Conservation (phyloP, 2,329 filamentous ascomycete species). For the Exserohilum turcica region DNA sequence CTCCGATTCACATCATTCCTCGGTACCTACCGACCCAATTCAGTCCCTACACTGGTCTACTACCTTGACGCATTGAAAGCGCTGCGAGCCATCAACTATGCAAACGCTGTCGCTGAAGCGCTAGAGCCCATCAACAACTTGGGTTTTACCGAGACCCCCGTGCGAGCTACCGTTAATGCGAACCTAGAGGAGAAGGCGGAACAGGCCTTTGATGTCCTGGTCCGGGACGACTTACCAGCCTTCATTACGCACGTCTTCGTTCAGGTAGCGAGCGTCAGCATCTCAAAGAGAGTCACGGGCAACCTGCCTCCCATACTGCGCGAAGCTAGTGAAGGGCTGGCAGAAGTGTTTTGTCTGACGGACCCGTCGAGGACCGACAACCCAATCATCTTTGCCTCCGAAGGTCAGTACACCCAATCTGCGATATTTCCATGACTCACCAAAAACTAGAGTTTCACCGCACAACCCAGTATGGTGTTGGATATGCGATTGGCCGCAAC, state of each 20-base stretch:
- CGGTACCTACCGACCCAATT: conserved; percentile 62
- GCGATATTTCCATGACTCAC: conserved; percentile 10
- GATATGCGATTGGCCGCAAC: conserved; percentile 75
- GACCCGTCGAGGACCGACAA: conserved; percentile 76
- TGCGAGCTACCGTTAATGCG: conserved; percentile 61
- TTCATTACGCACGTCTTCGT: conserved; percentile 73
- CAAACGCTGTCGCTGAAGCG: conserved; percentile 69
- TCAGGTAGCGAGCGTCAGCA: conserved; percentile 70
- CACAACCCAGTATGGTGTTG: conserved; percentile 75
- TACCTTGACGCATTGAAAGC: conserved; percentile 75
- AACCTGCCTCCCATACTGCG: conserved; percentile 67
- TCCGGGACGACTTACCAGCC: conserved; percentile 71
- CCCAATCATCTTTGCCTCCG: conserved; percentile 76
- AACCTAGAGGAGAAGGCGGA: conserved; percentile 66
- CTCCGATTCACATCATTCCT: conserved; percentile 72
- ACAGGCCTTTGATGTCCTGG: conserved; percentile 68
- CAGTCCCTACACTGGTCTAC: conserved; percentile 70
- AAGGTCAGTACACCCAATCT: conserved; percentile 56
- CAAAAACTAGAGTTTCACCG: conserved; percentile 67
- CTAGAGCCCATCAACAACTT: conserved; percentile 62
- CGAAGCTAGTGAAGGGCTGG: conserved; percentile 74
- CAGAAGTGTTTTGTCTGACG: conserved; percentile 77
- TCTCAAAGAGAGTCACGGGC: conserved; percentile 70
- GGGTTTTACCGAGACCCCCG: conserved; percentile 59
- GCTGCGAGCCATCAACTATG: conserved; percentile 70